phyloP scores from a whole-genome alignment of 345 rosid species.

The Gossypioides kirkii region DNA sequence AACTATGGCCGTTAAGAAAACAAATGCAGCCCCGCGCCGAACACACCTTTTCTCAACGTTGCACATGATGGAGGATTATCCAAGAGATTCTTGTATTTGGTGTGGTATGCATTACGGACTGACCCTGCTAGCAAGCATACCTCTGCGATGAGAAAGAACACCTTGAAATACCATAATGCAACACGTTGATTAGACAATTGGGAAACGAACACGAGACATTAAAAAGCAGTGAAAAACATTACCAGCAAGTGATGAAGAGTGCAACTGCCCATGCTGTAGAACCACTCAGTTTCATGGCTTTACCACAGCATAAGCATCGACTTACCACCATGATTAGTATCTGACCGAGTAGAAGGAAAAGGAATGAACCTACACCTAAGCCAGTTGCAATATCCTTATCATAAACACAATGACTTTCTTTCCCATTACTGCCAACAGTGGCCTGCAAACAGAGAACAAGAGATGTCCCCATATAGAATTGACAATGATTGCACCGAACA shows the following conservation, averaged over 20 bases:
- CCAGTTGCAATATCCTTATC: conserved; percentile 80
- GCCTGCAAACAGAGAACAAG: conserved; percentile 33
- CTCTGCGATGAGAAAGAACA: conserved; percentile 84
- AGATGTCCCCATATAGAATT: not conserved
- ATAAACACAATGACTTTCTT: conserved; percentile 49
- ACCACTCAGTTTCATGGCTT: conserved; percentile 65
- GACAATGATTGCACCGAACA: too few relatives aligned
- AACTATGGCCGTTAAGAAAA: conserved; percentile 63
- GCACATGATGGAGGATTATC: conserved; percentile 39
- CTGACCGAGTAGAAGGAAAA: conserved; percentile 65
- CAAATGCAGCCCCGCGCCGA: conserved; percentile 89
- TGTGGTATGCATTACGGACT: conserved; percentile 77
- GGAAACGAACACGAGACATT: not conserved
- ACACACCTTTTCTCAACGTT: conserved; percentile 69
- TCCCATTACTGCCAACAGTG: conserved; percentile 7
- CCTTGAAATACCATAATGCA: conserved; percentile 39
- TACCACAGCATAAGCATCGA: conserved; percentile 82
- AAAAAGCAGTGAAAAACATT: conserved; percentile 8
- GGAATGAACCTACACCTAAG: conserved; percentile 63
- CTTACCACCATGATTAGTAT: conserved; percentile 55
- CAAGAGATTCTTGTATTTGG: conserved; percentile 46
- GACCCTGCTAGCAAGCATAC: conserved; percentile 84
- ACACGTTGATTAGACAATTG: not conserved
- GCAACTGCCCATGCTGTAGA: conserved; percentile 70
- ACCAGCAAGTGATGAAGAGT: conserved; percentile 82